Base-by-base conservation (phyloP, 73 alveolate genomes). In the Paramecium tetraurelia region DNA sequence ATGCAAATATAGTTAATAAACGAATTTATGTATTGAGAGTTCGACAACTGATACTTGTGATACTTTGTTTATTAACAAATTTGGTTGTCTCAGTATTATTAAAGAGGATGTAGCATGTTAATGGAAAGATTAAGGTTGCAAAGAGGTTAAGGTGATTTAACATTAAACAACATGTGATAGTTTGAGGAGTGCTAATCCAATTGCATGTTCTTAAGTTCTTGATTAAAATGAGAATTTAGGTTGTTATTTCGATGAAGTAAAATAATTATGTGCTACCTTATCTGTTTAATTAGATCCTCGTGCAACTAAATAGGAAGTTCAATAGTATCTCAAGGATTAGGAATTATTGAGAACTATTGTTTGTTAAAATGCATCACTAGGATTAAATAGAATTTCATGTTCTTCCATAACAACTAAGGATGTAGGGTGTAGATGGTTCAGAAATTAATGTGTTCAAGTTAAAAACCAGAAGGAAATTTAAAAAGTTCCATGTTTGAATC, bases 141-240 rank as follows among this genome's bases (percentile, higher is more conserved):
- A 72, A 40, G 1, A 3, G 5, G 41, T 38, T 40, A 1, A 31
- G 3, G 46, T 72, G 2, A 36, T 72, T 4, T 14, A 33, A 72
- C n/a, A 72, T 72, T 1, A 36, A 2, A 72, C 86, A 4, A 72
- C 57, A 72, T 72, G 86, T 72, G 53, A 63, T 29, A 40, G 59
- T 72, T 72, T 72, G 18, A 68, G 86, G n/a, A 29, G 33, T 40
- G 86, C 86, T 7, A 72, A 72, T 72, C 36, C 86, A 36, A 35
- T 72, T 11, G 86, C 86, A 33, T 72, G 86, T 72, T 72, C 86
- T 16, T 33, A 33, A 72, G 86, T 72, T 5, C 46, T 4, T 36
- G 86, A 72, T 18, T 4, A 53, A 72, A 63, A 72, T 4, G 53
- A 40, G 40, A 35, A 10, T 5, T 8, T 63, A 33, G 86, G 86